A percentile compares a stretch with the other conserved stretches of the same genome.
Conservation (phyloP, 768 basidiomycete species). For the Xerocomus potaroensis region DNA sequence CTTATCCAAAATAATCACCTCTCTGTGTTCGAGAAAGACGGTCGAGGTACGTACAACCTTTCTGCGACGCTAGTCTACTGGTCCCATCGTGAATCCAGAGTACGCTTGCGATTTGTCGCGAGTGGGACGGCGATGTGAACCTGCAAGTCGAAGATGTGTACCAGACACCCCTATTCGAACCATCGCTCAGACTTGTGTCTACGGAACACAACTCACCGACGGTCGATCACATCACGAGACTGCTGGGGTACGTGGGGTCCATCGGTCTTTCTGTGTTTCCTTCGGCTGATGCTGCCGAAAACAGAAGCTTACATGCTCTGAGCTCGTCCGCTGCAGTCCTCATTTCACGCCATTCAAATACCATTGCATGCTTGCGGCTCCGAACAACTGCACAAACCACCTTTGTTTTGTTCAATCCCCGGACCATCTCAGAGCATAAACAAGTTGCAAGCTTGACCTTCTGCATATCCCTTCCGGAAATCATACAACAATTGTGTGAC, state of each 20-base stretch:
- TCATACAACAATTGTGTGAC: conserved; percentile 38
- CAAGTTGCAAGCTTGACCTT: conserved; percentile 52
- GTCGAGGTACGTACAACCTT: conserved; percentile 14
- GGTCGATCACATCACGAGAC: conserved; percentile 27
- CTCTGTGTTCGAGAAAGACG: conserved; percentile 10
- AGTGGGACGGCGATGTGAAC: conserved; percentile 42
- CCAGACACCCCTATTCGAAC: conserved; percentile 43
- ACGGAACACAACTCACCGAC: conserved; percentile 35
- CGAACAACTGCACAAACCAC: conserved; percentile 25
- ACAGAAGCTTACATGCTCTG: conserved; percentile 20
- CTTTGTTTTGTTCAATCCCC: conserved; percentile 61
- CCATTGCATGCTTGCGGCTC: conserved; percentile 45
- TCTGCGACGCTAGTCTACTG: too few species aligned
- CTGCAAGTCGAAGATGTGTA: conserved; percentile 51
- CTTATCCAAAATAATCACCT: conserved; percentile 10
- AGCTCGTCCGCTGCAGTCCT: conserved; percentile 34
- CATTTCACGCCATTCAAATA: conserved; percentile 59
- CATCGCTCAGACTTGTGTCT: conserved; percentile 33
- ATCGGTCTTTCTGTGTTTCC: neutral
- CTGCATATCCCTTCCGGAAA: conserved; percentile 38
- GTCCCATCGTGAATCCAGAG: conserved; percentile 35
- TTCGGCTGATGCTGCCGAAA: conserved; percentile 4
- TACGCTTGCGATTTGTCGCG: conserved; percentile 44
- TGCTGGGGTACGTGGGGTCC: conserved; percentile 16
- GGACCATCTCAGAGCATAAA: conserved; percentile 46